Evolutionary conservation across 2,329 filamentous ascomycete species (phyloP), one percentile per base, ranked within the genome.

Genomic region (Didymella glomerata): DNA sequence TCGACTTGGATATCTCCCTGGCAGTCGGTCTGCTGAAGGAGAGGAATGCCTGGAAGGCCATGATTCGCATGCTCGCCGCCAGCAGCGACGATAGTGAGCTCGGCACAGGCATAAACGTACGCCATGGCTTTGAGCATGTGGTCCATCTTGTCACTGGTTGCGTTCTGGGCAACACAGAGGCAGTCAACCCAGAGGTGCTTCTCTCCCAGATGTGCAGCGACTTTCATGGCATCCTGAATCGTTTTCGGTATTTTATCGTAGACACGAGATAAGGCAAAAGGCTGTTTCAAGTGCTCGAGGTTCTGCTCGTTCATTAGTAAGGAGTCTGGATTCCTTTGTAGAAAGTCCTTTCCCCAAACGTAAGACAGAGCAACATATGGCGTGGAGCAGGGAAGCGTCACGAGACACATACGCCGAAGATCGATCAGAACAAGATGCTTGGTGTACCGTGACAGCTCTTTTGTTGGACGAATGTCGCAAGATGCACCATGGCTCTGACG

Each of bases 281-380:
- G 16, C 32, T 7, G 9, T 11, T 36, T n/a, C 13, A n/a, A 16
- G 4, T 16, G 8, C 16, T 36, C 14, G 16, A 36, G 13, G 13
- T 36, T 46, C 7, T 13, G 6, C 22, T 27, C 25, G 8, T 27
- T 27, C 25, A 27, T 27, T 4, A 27, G 25, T 27, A 27, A 27
- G 25, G 25, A 18, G 25, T 28, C 16, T 46, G 11, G 20, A 13
- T 30, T 45, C 16, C 10, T 16, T 16, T 2, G 9, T 2, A 38
- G 4, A 27, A 14, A 3, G 22, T 14, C 10, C 30, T 27, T 16
- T 27, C 53, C 53, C 46, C 53, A 45, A 0, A 55, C 53, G 18
- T 55, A 55, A 1, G 53, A 55, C 11, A 49, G 40, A 6, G 53
- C 46, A 30, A 55, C 28, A n/a, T 16, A 55, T 1, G 36, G 30